Evolutionary conservation across 2,329 filamentous ascomycete species (phyloP).

Genomic region (Ilyonectria robusta): DNA sequence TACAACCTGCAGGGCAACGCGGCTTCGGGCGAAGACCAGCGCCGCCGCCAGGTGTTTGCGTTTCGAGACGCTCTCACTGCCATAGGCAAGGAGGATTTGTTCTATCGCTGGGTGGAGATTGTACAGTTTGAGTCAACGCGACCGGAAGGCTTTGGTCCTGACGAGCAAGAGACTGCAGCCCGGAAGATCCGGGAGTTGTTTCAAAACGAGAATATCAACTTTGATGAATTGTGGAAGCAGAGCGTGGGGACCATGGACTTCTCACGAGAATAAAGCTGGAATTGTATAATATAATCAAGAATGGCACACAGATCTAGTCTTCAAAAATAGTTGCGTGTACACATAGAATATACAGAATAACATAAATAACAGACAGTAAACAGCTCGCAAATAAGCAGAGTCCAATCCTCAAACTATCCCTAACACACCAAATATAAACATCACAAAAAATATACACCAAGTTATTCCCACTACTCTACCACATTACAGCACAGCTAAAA

Average conservation of each 20-base stretch:
- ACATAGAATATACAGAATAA: background rate
- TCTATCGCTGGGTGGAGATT: slow-evolving; percentile 93
- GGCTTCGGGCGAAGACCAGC: slow-evolving; percentile 71
- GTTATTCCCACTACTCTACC: too few species aligned
- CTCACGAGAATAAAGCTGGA: background rate
- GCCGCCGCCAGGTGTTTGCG: slow-evolving; percentile 80
- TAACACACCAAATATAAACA: too few species aligned
- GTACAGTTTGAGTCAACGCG: slow-evolving; percentile 88
- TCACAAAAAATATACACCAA: too few species aligned
- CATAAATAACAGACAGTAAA: too few species aligned
- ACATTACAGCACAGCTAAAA: too few species aligned
- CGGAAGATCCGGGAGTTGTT: slow-evolving; percentile 84
- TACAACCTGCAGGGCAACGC: slow-evolving; percentile 72
- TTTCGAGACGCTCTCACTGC: slow-evolving; percentile 83
- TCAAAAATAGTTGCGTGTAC: background rate
- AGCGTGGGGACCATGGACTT: slow-evolving; percentile 44
- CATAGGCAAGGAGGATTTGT: slow-evolving; percentile 88
- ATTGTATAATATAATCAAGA: slow-evolving; percentile 9
- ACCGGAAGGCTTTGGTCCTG: slow-evolving; percentile 83
- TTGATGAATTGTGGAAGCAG: slow-evolving; percentile 83
- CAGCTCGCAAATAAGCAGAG: too few species aligned
- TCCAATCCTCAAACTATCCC: too few species aligned
- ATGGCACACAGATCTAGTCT: background rate
- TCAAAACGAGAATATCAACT: slow-evolving; percentile 81
- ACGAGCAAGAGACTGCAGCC: slow-evolving; percentile 80